Evolutionary conservation across 106 monocot species (phyloP).

Genomic region (Allium cepa): DNA sequence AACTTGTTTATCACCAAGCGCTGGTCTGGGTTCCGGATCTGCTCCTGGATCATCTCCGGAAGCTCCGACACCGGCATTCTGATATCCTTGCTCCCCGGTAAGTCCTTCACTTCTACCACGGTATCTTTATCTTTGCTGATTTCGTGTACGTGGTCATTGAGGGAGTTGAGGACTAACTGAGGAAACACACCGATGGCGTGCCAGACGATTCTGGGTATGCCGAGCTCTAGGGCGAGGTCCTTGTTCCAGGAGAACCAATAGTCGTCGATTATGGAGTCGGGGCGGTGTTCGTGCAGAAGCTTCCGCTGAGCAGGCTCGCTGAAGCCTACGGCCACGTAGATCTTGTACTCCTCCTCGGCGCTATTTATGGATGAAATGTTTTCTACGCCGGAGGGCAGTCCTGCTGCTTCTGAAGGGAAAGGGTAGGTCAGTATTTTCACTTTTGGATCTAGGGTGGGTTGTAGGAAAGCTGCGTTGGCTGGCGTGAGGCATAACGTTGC

Average conservation of each 20-base stretch:
- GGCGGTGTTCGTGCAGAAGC: conserved; percentile 1
- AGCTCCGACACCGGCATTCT: conserved; percentile 13
- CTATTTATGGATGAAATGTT: not conserved
- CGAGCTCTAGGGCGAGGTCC: conserved; percentile 9
- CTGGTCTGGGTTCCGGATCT: too few relatives aligned
- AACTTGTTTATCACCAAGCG: too few relatives aligned
- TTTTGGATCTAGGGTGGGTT: conserved; percentile 17
- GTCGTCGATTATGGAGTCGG: conserved; percentile 26
- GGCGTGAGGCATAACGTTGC: conserved; percentile 30
- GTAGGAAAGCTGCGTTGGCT: conserved; percentile 21
- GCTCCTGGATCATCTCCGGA: not conserved
- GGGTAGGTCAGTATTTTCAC: conserved; percentile 16
- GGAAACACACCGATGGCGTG: conserved; percentile 18
- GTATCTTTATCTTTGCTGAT: not conserved
- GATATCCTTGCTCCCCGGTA: conserved; percentile 31
- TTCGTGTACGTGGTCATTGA: not conserved
- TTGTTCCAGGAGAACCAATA: conserved; percentile 20
- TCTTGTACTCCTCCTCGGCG: not conserved
- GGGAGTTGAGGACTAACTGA: not conserved
- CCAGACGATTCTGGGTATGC: conserved; percentile 30
- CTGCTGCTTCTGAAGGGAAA: conserved; percentile 21
- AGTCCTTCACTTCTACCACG: conserved; percentile 5
- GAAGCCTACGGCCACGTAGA: not conserved
- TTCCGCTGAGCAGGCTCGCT: conserved; percentile 15
- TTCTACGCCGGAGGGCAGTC: conserved; percentile 19